Evolutionary conservation across 345 rosid species (phyloP).

Genomic region (Atalantia buxifolia): DNA sequence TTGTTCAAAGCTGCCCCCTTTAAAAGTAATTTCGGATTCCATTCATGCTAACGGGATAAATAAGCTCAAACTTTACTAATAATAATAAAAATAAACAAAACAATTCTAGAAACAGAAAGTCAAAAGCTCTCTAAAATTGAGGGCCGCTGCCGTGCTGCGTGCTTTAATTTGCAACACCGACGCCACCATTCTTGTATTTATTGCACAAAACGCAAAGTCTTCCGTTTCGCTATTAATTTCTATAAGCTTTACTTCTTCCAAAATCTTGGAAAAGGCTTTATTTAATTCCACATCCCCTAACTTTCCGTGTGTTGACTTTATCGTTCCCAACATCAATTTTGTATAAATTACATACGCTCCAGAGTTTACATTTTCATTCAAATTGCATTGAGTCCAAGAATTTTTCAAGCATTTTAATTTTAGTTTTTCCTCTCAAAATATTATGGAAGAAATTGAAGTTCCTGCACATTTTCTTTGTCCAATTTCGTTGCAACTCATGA

Average conservation of each 20-base stretch:
- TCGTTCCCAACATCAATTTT: background rate
- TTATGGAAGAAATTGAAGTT: slow-evolving; percentile 39
- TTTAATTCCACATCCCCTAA: background rate
- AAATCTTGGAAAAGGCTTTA: slow-evolving; percentile 23
- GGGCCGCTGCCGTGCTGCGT: background rate
- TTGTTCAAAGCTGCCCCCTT: no score
- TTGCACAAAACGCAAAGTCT: background rate
- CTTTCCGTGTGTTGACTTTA: slow-evolving; percentile 42
- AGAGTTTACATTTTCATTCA: background rate
- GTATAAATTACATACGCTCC: background rate
- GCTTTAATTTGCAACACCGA: slow-evolving; percentile 13
- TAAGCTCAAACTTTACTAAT: no score
- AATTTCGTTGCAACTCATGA: slow-evolving; percentile 62
- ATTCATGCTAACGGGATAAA: no score
- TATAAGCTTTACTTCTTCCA: slow-evolving; percentile 6
- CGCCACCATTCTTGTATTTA: slow-evolving; percentile 7
- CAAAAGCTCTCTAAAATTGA: background rate
- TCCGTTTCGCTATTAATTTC: background rate
- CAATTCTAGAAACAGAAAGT: slow-evolving; percentile 2
- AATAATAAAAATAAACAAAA: no score
- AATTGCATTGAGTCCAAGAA: background rate
- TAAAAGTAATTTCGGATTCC: no score
- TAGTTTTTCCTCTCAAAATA: no score
- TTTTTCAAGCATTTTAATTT: background rate
- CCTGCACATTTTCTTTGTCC: slow-evolving; percentile 58